These are phyloP conservation scores for Elasticomyces elasticus DNA, from an alignment of 495 filamentous ascomycete genomes.

Conservation along the genomic window DNA sequence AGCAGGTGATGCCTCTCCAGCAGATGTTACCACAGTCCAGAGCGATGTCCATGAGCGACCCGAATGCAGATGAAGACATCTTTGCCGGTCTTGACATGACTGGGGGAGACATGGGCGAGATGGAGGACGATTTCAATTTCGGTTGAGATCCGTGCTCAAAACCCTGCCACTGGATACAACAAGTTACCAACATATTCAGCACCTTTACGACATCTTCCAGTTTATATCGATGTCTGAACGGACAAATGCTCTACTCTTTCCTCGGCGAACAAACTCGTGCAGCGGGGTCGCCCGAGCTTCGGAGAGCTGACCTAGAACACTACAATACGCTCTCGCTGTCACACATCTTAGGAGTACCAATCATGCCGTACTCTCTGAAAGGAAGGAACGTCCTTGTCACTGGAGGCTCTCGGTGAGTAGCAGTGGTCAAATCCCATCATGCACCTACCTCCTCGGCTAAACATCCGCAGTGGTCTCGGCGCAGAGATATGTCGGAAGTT, in stretches of 20 bases:
- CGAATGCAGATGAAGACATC: constrained; percentile 24
- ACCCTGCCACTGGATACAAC: too few relatives aligned
- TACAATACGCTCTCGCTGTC: too few relatives aligned
- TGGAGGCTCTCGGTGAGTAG: constrained; percentile 52
- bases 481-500: constrained; percentile 54
- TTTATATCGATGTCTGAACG: too few relatives aligned
- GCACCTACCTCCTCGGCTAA: neutral
- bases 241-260: neutral
- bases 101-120: constrained; percentile 17
- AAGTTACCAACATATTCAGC: too few relatives aligned
- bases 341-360: too few relatives aligned
- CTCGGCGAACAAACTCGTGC: neutral
- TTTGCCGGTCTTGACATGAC: constrained; percentile 24
- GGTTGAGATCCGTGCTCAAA: too few relatives aligned
- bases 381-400: constrained; percentile 58
- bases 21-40: neutral
- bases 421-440: neutral
- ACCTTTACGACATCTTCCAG: too few relatives aligned
- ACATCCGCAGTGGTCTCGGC: constrained; percentile 40
- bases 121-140: constrained; percentile 16
- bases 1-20: neutral
- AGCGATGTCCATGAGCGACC: neutral
- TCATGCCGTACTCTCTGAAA: constrained; percentile 53
- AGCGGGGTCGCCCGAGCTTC: neutral
- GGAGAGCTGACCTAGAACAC: neutral